Evolutionary conservation across 1,139 yeast species (phyloP).

Genomic region (Candida smagusa): DNA sequence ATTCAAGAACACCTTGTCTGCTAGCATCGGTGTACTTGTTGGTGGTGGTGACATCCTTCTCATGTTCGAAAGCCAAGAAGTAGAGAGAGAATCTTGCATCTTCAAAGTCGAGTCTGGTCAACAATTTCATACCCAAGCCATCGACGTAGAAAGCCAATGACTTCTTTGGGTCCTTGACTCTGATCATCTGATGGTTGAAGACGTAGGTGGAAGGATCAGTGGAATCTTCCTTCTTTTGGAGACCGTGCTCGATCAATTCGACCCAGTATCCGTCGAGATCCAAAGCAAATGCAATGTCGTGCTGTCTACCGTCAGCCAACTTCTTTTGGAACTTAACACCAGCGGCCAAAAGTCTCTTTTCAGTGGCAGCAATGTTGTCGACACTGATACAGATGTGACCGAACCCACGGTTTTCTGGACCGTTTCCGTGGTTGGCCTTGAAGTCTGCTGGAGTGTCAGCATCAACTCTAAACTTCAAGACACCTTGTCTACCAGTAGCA

Average conservation of each 20-base stretch:
- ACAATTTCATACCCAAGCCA: constrained; percentile 74
- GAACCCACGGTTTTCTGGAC: constrained; percentile 74
- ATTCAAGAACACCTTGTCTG: constrained; percentile 72
- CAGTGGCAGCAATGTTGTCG: constrained; percentile 66
- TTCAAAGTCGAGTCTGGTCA: constrained; percentile 52
- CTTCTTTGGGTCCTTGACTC: constrained; percentile 79
- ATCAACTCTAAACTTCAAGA: constrained; percentile 80
- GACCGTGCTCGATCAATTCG: constrained; percentile 71
- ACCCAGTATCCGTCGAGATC: constrained; percentile 98
- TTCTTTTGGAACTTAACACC: constrained; percentile 81
- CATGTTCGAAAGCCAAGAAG: constrained; percentile 71
- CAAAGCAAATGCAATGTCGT: constrained; percentile 86
- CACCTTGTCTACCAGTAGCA: constrained; percentile 68
- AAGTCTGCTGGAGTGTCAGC: constrained; percentile 62
- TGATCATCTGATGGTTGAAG: constrained; percentile 89
- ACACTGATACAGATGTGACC: constrained; percentile 92
- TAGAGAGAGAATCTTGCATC: constrained; percentile 80
- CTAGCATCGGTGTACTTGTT: constrained; percentile 26
- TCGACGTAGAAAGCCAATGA: constrained; percentile 76
- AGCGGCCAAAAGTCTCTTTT: constrained; percentile 51
- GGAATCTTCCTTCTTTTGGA: constrained; percentile 34
- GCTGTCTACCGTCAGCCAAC: constrained; percentile 85
- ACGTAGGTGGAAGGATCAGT: constrained; percentile 47
- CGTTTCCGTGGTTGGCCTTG: constrained; percentile 76
- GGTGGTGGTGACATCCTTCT: constrained; percentile 36